Evolutionary conservation across 2,329 filamentous ascomycete genomes (phyloP), one percentile per base, ranked within the genome.

Genomic region (Pleoardoris graminearum): DNA sequence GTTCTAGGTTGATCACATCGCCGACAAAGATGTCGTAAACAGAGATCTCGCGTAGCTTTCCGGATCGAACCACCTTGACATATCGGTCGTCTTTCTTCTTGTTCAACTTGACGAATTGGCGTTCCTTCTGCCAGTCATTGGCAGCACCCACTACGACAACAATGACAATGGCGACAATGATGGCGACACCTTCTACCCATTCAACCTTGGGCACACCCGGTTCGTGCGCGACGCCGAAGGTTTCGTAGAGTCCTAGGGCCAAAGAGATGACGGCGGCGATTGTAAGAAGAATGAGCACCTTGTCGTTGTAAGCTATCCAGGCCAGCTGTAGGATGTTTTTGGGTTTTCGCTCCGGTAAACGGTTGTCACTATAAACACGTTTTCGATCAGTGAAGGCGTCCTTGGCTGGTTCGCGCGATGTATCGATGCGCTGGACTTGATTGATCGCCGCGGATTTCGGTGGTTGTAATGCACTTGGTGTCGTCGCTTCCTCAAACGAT

Each of bases 241-340:
- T 85, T 65, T 91, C 86, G 62, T 90, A 91, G 1, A 91, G 82
- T 39, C 89, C 89, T 35, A 92, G 82, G 0, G 84, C 85, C 22
- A 92, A 77, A 1, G 89, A 91, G 30, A 92, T 84, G n/a, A 83
- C 77, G 1, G 88, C 89, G 7, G 88, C 88, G 17, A 85, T 78
- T 1, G 86, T 87, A 53, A 91, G 77, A 4, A 91, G 75, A 49
- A 91, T 88, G 47, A 91, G 76, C 10, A 92, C 85, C 64, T 91
- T 92, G 73, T 92, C 89, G 67, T 91, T 91, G 74, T 90, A 90
- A 1, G 88, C 88, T 63, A 90, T 87, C 89, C 89, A 92, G 57
- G 90, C 88, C 36, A 91, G 75, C 64, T 86, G 79, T 54, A 87
- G 77, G 46, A 91, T 85, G 33, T 79, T 85, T 68, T 90, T 91